Evolutionary conservation across 345 rosid genomes (phyloP).

Genomic region (Diplotaxis tenuifolia): DNA sequence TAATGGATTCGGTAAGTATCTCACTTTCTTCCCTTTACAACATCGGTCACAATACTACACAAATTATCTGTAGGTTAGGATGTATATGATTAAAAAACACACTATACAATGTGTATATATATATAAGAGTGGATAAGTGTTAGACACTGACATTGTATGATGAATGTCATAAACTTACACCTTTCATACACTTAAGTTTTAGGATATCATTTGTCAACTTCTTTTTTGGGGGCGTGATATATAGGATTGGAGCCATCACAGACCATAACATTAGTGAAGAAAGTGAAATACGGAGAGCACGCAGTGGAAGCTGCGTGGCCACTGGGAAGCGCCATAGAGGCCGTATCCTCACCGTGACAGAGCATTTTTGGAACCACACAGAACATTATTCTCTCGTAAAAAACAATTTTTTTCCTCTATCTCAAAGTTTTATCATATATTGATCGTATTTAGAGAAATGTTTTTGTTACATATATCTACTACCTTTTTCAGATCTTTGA

Average conservation of each 20-base stretch:
- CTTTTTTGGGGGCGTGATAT: neutral
- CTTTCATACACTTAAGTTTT: neutral
- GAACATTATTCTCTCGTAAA: conserved; percentile 19
- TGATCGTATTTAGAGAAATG: conserved; percentile 9
- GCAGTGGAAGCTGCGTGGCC: conserved; percentile 99
- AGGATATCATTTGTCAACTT: neutral
- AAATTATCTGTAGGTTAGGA: neutral
- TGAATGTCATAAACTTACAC: neutral
- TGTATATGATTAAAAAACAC: neutral
- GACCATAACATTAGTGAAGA: conserved; percentile 77
- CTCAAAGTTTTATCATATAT: conserved; percentile 2
- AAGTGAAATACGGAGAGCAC: conserved; percentile 60
- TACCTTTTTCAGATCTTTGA: neutral
- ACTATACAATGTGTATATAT: neutral
- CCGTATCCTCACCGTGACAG: conserved; percentile 52
- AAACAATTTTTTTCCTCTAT: neutral
- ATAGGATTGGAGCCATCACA: conserved; percentile 76
- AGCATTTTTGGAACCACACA: conserved; percentile 19
- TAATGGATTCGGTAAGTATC: conserved; percentile 81
- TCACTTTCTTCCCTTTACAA: neutral
- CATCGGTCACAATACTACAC: neutral
- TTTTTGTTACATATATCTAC: neutral
- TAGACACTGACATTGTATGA: neutral
- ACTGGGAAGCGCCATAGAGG: conserved; percentile 95
- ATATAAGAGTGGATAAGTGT: neutral